Conservation (phyloP, 257 asterid genomes). For the Ilex aquifolium region DNA sequence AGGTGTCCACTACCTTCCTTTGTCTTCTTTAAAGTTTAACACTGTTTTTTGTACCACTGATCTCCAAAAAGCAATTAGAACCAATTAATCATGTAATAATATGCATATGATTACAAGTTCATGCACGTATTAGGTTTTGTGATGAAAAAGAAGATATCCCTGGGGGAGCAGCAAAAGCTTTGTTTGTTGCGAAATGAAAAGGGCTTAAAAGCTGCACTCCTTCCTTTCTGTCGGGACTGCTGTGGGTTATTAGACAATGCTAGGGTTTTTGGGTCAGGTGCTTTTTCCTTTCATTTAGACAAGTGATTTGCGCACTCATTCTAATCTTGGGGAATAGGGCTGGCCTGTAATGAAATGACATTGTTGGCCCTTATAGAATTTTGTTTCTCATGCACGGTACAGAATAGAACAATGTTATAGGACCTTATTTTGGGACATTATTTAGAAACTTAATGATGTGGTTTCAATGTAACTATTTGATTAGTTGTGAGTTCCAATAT, state of each 20-base stretch:
- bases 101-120: constrained; percentile 19
- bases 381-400: too few species aligned
- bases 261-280: constrained; percentile 64
- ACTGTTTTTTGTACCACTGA: constrained; percentile 8
- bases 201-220: constrained; percentile 74
- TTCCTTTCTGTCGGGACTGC: constrained; percentile 87
- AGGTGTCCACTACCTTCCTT: constrained; percentile 40
- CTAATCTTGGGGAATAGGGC: too few species aligned
- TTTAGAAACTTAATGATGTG: too few species aligned
- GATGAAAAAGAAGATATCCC: neutral
- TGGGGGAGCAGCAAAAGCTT: constrained; percentile 29
- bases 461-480: too few species aligned
- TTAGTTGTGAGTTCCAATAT: too few species aligned
- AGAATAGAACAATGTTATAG: neutral
- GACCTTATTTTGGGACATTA: too few species aligned
- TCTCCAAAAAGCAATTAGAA: constrained; percentile 8
- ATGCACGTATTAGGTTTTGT: neutral
- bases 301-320: neutral
- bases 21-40: neutral
- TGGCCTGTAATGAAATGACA: constrained; percentile 16
- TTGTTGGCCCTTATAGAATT: constrained; percentile 11
- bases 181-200: constrained; percentile 81
- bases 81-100: constrained; percentile 17
- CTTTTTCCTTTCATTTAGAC: constrained; percentile 28
- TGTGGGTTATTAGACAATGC: constrained; percentile 16